Evolutionary conservation across 148 eudicot species (phyloP), one percentile per base, ranked within the genome.

Genomic region (Heliosperma pusillum): DNA sequence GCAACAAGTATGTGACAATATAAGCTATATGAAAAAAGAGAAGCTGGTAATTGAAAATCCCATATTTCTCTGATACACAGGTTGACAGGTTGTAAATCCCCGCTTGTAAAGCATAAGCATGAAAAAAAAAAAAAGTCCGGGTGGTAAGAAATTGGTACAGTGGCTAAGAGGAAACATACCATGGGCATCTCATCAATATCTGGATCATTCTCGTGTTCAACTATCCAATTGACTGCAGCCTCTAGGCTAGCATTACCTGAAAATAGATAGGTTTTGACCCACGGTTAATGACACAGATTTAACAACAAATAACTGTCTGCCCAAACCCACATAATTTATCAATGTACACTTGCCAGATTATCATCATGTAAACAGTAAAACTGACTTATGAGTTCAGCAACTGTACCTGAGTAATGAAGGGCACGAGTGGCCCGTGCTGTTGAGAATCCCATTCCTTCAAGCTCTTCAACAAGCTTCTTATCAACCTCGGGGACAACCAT

Each of bases 401-500:
- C 24, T 83, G 60, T 73, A 95, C 99, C 99, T 44, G 97, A 89
- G 80, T 61, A 95, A 84, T 92, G 92, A 76, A 95, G 97, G 30
- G 92, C 93, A 72, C 99, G 86, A 60, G 86, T 95, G 19, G 93
- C 91, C 73, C 89, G 85, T 66, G 86, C 92, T 50, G 80, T 82
- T 53, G 94, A 75, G 72, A 95, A 95, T 62, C 97, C 99, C 99
- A 95, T 95, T 70, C 80, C 89, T 84, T 92, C 91, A 77, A 95
- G 99, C 67, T 95, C 96, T 82, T 79, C 85, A 7, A 95, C 85
- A 29, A 95, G 76, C 74, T 85, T 81, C 80, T 85, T 76, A 68
- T 89, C 87, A 56, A 95, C 99, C 74, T 92, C 97, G 24, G 99
- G 99, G 57, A 90, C 94, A 65, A 95, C 90, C 99, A 95, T 92